These are phyloP conservation scores for Penicillium capsulatum DNA, from an alignment of 2,329 filamentous ascomycete genomes.

Conservation along the genomic window DNA sequence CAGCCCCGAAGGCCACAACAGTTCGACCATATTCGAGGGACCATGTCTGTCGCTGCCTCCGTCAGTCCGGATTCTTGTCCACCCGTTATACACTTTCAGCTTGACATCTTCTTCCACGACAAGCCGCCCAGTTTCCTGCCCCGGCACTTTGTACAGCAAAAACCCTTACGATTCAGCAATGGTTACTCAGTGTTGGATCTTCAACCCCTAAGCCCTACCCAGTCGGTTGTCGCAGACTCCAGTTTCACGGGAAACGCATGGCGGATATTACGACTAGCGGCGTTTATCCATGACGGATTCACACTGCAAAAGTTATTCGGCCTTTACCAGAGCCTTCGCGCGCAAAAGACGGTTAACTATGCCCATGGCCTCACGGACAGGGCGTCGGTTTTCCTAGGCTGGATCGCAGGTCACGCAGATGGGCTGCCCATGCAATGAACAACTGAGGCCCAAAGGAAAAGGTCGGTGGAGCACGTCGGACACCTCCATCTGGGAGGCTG, in stretches of 20 bases:
- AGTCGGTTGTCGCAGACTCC: constrained; percentile 49
- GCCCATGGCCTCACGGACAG: constrained; percentile 40
- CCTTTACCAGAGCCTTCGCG: constrained; percentile 44
- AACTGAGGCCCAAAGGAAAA: constrained; percentile 44
- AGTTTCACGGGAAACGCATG: constrained; percentile 71
- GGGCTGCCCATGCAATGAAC: constrained; percentile 46
- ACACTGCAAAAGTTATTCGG: constrained; percentile 35
- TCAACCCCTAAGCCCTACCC: constrained; percentile 71
- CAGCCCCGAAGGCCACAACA: no score
- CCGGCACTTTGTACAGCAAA: constrained; percentile 55
- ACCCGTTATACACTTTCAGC: constrained; percentile 10
- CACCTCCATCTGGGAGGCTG: constrained; percentile 44
- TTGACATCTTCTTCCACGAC: constrained; percentile 15
- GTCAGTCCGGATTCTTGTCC: constrained; percentile 17
- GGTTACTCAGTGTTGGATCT: constrained; percentile 49
- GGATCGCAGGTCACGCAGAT: constrained; percentile 60
- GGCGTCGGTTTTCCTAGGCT: constrained; percentile 54
- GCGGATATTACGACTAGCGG: constrained; percentile 64
- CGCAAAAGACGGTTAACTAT: constrained; percentile 46
- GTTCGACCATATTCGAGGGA: no score
- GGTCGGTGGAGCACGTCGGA: constrained; percentile 50
- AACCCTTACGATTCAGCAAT: constrained; percentile 74
- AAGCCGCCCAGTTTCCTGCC: constrained; percentile 39
- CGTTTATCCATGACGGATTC: constrained; percentile 31
- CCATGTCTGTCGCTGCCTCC: constrained; percentile 1